Evolutionary conservation across 345 rosid genomes (phyloP).

Genomic region (Moricandia moricandioides): DNA sequence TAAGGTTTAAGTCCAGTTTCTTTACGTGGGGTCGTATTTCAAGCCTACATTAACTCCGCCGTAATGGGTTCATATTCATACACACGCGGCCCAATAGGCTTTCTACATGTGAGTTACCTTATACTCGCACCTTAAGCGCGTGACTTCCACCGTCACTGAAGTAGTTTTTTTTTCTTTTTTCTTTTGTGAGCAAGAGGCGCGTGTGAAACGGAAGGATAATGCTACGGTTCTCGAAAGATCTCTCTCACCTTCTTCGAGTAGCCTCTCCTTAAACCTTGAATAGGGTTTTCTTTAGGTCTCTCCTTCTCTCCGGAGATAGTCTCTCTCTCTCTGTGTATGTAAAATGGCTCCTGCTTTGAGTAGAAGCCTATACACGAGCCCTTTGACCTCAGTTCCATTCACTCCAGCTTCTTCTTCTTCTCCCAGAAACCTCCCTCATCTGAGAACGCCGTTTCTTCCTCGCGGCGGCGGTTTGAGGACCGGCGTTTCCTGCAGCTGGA

Average conservation of each 20-base stretch:
- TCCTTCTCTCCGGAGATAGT: neutral
- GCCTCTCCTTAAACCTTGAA: neutral
- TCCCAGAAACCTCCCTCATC: conserved; percentile 33
- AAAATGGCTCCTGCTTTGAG: conserved; percentile 74
- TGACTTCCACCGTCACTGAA: neutral
- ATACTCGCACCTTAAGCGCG: neutral
- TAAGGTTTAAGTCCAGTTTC: neutral
- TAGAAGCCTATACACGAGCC: conserved; percentile 51
- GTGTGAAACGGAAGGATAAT: neutral
- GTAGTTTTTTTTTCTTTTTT: neutral
- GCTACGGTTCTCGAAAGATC: neutral
- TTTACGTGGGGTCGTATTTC: neutral
- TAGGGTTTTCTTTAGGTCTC: neutral
- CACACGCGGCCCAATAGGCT: neutral
- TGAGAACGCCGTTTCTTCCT: conserved; percentile 49
- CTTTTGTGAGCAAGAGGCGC: neutral
- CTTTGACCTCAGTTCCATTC: conserved; percentile 51
- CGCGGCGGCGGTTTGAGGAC: conserved; percentile 38
- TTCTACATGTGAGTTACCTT: neutral
- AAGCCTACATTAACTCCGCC: neutral
- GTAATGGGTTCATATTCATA: neutral
- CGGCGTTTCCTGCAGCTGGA: conserved; percentile 55
- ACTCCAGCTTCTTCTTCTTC: conserved; percentile 42
- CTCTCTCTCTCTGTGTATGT: neutral
- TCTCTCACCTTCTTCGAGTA: neutral